Evolutionary conservation across 2,329 filamentous ascomycete species (phyloP).

Genomic region (Verticillium zaregamsianum): DNA sequence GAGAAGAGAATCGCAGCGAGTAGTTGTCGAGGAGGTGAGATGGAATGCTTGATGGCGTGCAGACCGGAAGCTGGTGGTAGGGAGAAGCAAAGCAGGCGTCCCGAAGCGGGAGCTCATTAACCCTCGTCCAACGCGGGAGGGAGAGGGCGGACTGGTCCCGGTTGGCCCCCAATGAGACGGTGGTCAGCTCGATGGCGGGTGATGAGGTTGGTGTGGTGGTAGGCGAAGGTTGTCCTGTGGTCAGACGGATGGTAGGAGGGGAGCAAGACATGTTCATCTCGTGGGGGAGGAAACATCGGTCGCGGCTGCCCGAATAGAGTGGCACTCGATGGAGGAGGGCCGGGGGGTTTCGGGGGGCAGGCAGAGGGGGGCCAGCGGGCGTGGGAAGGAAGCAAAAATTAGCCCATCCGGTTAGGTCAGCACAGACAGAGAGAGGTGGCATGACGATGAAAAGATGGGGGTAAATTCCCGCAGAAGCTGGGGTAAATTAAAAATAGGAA

Average conservation of each 20-base stretch:
- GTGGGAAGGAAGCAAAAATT: constrained; percentile 3
- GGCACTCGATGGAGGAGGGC: not conserved
- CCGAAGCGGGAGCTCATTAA: not conserved
- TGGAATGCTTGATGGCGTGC: not conserved
- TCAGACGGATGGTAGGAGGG: not conserved
- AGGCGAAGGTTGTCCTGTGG: not conserved
- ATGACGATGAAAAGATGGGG: constrained; percentile 6
- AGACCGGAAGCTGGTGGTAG: not conserved
- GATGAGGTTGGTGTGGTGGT: constrained; percentile 1
- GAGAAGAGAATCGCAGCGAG: not conserved
- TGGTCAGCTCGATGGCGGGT: not conserved
- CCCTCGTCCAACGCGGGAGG: not conserved
- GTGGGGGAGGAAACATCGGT: not conserved
- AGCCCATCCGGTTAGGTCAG: constrained; percentile 1
- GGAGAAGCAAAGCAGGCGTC: not conserved
- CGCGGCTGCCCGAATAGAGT: not conserved
- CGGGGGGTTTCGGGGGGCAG: not conserved
- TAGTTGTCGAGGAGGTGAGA: not conserved
- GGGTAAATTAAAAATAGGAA: constrained; percentile 32
- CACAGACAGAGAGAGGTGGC: not conserved
- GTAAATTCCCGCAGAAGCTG: constrained; percentile 14
- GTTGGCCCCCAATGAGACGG: not conserved
- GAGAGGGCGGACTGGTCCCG: not conserved
- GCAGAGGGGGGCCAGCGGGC: not conserved
- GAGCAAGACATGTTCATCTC: constrained; percentile 1